These are phyloP conservation scores for Clathrus columnatus DNA, from an alignment of 768 basidiomycete species.

Conservation along the genomic window DNA sequence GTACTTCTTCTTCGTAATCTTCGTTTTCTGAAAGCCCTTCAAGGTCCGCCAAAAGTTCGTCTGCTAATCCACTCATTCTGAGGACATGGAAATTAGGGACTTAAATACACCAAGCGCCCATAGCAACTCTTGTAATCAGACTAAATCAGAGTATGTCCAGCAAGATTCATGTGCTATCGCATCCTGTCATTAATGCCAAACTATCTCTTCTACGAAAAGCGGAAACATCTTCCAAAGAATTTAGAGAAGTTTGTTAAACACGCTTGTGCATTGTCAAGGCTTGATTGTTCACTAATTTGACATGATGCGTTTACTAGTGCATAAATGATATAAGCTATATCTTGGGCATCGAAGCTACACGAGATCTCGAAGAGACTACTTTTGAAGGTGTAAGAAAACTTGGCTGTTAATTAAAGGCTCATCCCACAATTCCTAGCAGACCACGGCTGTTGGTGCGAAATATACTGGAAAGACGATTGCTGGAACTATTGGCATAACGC, in stretches of 20 bases:
- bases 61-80: constrained; percentile 72
- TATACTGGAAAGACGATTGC: constrained; percentile 75
- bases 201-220: constrained; percentile 60
- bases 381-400: constrained; percentile 54
- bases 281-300: constrained; percentile 3
- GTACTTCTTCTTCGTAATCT: constrained; percentile 37
- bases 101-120: too few species aligned
- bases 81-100: neutral
- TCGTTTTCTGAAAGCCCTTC: constrained; percentile 73
- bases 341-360: constrained; percentile 76
- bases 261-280: too few species aligned
- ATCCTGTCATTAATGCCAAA: constrained; percentile 67
- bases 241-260: constrained; percentile 51
- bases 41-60: constrained; percentile 89
- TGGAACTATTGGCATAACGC: constrained; percentile 74
- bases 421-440: constrained; percentile 28
- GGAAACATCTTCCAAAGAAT: constrained; percentile 59
- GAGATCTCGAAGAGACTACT: constrained; percentile 50
- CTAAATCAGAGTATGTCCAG: constrained; percentile 9
- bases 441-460: constrained; percentile 61
- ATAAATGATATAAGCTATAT: constrained; percentile 68
- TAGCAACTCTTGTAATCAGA: too few species aligned
- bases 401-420: neutral
- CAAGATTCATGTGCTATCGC: constrained; percentile 47
- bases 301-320: constrained; percentile 33